These are phyloP conservation scores for Aspergillus egyptiacus DNA, from an alignment of 495 filamentous ascomycete genomes.

Conservation along the genomic window DNA sequence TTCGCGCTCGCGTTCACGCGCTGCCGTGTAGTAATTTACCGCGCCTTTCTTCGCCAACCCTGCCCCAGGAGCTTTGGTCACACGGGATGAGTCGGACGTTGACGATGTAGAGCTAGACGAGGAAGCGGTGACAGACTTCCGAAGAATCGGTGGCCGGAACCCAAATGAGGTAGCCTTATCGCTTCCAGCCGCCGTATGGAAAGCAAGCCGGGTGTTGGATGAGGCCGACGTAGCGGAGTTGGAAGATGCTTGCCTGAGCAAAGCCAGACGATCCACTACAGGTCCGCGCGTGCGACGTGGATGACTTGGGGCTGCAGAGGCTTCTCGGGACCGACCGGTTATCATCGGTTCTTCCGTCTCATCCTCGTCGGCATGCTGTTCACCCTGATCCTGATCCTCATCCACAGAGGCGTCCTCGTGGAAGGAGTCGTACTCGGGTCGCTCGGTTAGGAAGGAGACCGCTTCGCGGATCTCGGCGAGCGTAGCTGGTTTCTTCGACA, in stretches of 20 bases:
- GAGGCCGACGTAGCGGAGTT: constrained; percentile 42
- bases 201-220: constrained; percentile 52
- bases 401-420: constrained; percentile 40
- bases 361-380: constrained; percentile 32
- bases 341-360: constrained; percentile 29
- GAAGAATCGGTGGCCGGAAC: constrained; percentile 76
- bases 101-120: constrained; percentile 24
- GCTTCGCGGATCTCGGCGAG: constrained; percentile 73
- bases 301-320: constrained; percentile 33
- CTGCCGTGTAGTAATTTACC: constrained; percentile 78
- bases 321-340: constrained; percentile 24
- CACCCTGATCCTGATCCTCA: constrained; percentile 31
- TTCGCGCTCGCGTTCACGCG: constrained; percentile 64
- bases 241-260: constrained; percentile 62
- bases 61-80: constrained; percentile 37
- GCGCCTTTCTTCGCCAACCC: constrained; percentile 65
- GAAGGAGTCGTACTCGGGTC: constrained; percentile 54
- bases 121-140: constrained; percentile 58
- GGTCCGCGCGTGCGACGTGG: constrained; percentile 46
- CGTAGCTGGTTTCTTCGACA: constrained; percentile 58
- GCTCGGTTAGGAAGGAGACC: constrained; percentile 74
- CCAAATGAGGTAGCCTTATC: constrained; percentile 33
- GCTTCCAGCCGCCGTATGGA: constrained; percentile 43
- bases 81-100: constrained; percentile 28
- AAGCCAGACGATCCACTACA: constrained; percentile 75